Evolutionary conservation across 768 basidiomycete species (phyloP), one percentile per base, ranked within the genome.

Genomic region (Amanita jacksonii): DNA sequence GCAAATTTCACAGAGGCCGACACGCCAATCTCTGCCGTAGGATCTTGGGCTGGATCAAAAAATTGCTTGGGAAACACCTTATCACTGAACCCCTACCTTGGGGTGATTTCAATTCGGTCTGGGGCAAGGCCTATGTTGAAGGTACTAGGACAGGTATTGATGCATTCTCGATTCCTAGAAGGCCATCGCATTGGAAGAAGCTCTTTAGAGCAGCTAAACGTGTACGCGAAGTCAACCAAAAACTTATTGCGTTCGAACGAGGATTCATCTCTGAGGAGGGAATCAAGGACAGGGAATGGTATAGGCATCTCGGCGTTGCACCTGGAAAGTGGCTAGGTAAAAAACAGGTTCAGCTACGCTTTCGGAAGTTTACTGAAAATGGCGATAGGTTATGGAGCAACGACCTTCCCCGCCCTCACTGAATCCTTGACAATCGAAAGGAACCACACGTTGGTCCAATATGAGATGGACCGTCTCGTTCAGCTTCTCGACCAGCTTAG

Each of bases 251-350:
- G 5, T 88, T 89, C 51, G 87, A 90, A 58, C 74, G 73, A 38
- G 87, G 88, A 1, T 87, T 94, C 58, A 82, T 92, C 48, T 78
- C 77, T 5, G 67, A 81, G 53, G 77, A 66, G 12, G 91, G 90
- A 0, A 78, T 91, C 50, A 79, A 79, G 51, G 78, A 81, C 43
- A 71, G 85, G 24, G 82, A 87, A 57, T 93, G 90, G 90, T 94
- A 85, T 58, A 77, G 68, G 54, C 83, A 91, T 61, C 70, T 90
- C 12, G 89, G 74, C 38, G 85, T 90, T 33, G 87, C 90, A 2
- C 90, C 91, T 23, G 90, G 89, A 30, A 81, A 86, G 59, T 82
- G 82, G 78, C 76, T 83, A 31, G 82, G 84, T 85, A n/a, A n/a
- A n/a, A n/a, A n/a, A n/a, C n/a, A n/a, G n/a, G n/a, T n/a, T n/a